These are phyloP conservation scores for Camelina hispida DNA, from an alignment of 345 rosid species.

Conservation along the genomic window DNA sequence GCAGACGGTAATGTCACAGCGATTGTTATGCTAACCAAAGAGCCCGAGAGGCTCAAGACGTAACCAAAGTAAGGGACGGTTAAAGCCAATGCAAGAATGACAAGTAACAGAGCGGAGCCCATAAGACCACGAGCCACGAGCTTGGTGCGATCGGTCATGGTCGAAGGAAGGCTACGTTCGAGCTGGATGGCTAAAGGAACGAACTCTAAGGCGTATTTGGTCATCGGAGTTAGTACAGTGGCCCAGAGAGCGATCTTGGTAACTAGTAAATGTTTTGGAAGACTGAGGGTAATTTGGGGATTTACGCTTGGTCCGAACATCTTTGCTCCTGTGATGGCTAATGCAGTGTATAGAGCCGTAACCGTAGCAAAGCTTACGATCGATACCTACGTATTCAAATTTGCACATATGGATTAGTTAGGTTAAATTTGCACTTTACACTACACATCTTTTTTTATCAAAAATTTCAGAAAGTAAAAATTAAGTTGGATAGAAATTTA, in stretches of 20 bases:
- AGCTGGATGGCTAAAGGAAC: conserved; percentile 81
- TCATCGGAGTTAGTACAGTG: conserved; percentile 75
- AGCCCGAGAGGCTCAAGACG: conserved; percentile 74
- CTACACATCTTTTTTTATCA: too few relatives aligned
- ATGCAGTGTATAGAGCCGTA: conserved; percentile 55
- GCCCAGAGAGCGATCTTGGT: conserved; percentile 84
- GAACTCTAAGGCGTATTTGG: conserved; percentile 79
- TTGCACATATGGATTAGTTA: background rate
- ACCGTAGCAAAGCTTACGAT: conserved; percentile 73
- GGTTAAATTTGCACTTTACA: too few relatives aligned
- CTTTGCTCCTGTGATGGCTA: conserved; percentile 77
- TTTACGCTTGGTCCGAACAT: conserved; percentile 64
- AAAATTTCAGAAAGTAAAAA: background rate
- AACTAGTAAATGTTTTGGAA: conserved; percentile 59
- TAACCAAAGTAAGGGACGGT: conserved; percentile 68
- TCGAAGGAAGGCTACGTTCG: conserved; percentile 56
- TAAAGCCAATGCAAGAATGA: conserved; percentile 63
- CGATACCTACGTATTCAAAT: conserved; percentile 46
- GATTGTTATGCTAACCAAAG: conserved; percentile 63
- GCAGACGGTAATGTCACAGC: conserved; percentile 61
- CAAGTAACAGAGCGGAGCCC: conserved; percentile 59
- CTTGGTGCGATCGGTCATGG: conserved; percentile 48
- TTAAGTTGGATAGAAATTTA: background rate
- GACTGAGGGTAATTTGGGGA: conserved; percentile 75
- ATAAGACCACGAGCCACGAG: conserved; percentile 54